Percentiles rank a stretch among this genome's conserved stretches.
phyloP scores from a whole-genome alignment of 352 stramenopile species.

The Phytophthora megakarya region DNA sequence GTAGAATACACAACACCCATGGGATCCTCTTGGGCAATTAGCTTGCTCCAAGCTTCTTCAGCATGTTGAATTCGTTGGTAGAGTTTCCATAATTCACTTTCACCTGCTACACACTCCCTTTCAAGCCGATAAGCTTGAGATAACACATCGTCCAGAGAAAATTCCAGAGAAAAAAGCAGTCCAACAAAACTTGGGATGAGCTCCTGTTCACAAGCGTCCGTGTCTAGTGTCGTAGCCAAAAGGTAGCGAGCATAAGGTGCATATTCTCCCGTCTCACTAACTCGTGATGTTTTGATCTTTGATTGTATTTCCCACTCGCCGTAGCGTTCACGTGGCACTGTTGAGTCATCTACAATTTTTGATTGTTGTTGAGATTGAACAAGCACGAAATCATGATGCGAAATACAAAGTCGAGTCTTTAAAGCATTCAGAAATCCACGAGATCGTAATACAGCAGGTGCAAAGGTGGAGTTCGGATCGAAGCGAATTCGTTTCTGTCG shows the following conservation, averaged over 20 bases:
- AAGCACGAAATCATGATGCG: slow-evolving; percentile 16
- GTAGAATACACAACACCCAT: not conserved
- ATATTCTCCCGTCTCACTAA: slow-evolving; percentile 41
- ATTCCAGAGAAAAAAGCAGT: slow-evolving; percentile 58
- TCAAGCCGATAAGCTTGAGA: slow-evolving; percentile 46
- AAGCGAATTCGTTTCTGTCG: slow-evolving; percentile 62
- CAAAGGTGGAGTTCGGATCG: slow-evolving; percentile 47
- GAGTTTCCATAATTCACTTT: slow-evolving; percentile 41
- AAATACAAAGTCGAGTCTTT: slow-evolving; percentile 39
- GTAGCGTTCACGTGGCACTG: not conserved
- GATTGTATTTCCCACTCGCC: slow-evolving; percentile 15
- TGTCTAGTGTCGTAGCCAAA: slow-evolving; percentile 51
- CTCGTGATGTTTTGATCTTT: not conserved
- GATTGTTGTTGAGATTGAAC: not conserved
- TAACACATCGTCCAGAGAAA: slow-evolving; percentile 41
- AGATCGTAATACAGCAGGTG: slow-evolving; percentile 45
- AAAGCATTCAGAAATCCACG: slow-evolving; percentile 69
- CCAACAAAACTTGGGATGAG: slow-evolving; percentile 66
- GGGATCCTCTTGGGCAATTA: not conserved
- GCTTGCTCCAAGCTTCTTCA: slow-evolving; percentile 24
- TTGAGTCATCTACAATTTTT: no score
- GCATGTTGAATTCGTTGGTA: slow-evolving; percentile 36
- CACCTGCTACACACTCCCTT: slow-evolving; percentile 38
- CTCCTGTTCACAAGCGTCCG: slow-evolving; percentile 46
- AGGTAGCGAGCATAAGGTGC: slow-evolving; percentile 55